Percentiles rank a stretch among this genome's conserved stretches.
These are phyloP conservation scores for Vigna hirtella DNA, from an alignment of 306 rosid genomes.

Conservation along the genomic window DNA sequence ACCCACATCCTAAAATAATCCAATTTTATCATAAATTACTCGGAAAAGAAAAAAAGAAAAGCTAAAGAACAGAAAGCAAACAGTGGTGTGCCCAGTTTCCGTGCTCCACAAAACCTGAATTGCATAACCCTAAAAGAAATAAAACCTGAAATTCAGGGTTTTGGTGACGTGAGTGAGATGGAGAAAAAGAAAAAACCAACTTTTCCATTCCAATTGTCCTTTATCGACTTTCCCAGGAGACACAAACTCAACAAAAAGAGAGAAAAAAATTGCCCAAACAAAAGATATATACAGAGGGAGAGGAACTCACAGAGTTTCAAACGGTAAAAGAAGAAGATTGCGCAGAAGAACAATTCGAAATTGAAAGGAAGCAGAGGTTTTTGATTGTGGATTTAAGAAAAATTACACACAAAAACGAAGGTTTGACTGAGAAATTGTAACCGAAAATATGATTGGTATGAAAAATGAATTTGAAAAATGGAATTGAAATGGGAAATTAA, in stretches of 20 bases:
- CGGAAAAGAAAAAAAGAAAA: not conserved
- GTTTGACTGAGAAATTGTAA: not conserved
- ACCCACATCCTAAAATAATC: slow-evolving; percentile 19
- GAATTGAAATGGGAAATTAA: slow-evolving; percentile 39
- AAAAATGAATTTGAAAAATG: slow-evolving; percentile 1
- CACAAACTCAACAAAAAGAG: slow-evolving; percentile 39
- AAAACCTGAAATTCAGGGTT: slow-evolving; percentile 23
- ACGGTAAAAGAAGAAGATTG: slow-evolving; percentile 43
- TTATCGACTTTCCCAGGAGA: slow-evolving; percentile 43
- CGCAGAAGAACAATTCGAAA: not conserved
- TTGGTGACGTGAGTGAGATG: not conserved
- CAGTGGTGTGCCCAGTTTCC: too few species aligned
- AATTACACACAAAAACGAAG: not conserved
- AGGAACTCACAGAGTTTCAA: slow-evolving; percentile 44
- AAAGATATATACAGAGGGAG: not conserved
- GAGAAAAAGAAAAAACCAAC: not conserved
- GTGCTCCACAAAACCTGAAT: not conserved
- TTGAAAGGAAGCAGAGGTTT: not conserved
- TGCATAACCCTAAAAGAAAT: slow-evolving; percentile 16
- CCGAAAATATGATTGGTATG: not conserved
- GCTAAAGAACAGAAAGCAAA: not conserved
- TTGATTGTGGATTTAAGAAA: not conserved
- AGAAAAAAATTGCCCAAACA: not conserved
- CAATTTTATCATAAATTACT: not conserved
- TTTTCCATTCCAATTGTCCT: slow-evolving; percentile 11